Conservation (phyloP, 2,329 filamentous ascomycete species). For the Emmonsia crescens region DNA sequence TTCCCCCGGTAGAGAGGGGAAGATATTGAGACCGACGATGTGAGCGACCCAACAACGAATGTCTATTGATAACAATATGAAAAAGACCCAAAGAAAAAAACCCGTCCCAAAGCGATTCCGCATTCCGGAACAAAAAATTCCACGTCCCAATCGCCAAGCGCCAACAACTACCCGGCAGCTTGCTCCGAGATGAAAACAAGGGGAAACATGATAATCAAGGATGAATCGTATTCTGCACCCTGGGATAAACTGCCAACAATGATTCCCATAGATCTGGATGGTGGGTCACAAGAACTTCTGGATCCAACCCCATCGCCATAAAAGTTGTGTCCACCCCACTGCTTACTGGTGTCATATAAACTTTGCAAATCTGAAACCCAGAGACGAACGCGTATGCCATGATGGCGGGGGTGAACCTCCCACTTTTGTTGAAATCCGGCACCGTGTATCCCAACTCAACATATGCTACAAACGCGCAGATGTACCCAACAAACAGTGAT, state of each 20-base stretch:
- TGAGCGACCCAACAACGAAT: not conserved
- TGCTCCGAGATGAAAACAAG: not conserved
- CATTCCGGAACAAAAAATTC: not conserved
- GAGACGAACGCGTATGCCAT: constrained; percentile 82
- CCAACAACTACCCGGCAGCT: not conserved
- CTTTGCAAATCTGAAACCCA: constrained; percentile 76
- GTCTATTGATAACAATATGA: not conserved
- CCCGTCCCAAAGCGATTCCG: not conserved
- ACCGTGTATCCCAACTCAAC: constrained; percentile 75
- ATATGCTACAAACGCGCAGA: constrained; percentile 70
- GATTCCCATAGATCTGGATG: constrained; percentile 71
- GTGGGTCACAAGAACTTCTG: constrained; percentile 60
- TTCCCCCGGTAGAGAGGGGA: not conserved
- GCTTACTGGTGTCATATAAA: constrained; percentile 78
- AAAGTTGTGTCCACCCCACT: constrained; percentile 91
- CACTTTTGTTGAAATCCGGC: constrained; percentile 64
- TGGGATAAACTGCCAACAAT: constrained; percentile 73
- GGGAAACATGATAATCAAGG: constrained; percentile 28
- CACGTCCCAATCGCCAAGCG: not conserved
- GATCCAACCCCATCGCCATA: constrained; percentile 60
- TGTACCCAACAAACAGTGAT: constrained; percentile 71
- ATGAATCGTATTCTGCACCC: constrained; percentile 68
- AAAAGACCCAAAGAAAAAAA: not conserved
- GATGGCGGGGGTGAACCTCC: constrained; percentile 60
- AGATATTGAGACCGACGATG: not conserved